Evolutionary conservation across 1,139 yeast genomes (phyloP), one percentile per base, ranked within the genome.

Genomic region (Groenewaldozyma auringiensis): DNA sequence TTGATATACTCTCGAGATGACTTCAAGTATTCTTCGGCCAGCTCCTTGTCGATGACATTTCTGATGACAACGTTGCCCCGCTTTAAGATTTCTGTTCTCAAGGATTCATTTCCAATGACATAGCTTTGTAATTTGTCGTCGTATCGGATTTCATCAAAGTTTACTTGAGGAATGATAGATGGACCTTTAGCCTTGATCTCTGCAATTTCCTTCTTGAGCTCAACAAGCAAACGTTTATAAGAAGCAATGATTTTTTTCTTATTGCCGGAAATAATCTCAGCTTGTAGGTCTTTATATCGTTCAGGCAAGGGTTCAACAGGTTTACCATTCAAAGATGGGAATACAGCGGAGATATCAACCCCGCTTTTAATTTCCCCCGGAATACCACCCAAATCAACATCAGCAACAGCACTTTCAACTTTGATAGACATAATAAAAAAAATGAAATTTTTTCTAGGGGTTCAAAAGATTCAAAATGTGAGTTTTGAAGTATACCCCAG

Each of bases 1-100:
- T 92, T 98, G 43, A 80, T 81, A 73, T 94, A 92, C 52, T 84
- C 94, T 64, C 92, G 97, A 96, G 44, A 27, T 27, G 40, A 44
- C n/a, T 41, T n/a, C 31, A 46, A 47, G 18, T 40, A 39, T 35
- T 40, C 41, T 16, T 52, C 44, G 0, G 68, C 71, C 43, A 58
- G 55, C 1, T 53, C 58, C 17, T 46, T 47, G 3, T 64, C 61
- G 16, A 68, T 49, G 8, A 68, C 69, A 42, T 58, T 56, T 21
- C 62, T 55, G 22, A 68, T 52, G 4, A 68, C 62, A 21, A 64
- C 59, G 42, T 61, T 57, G 0, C 72, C 72, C 17, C 58, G 51
- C 36, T 60, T 56, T 36, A 47, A 44, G 29, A 55, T 47, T 17
- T 37, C 38, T 20, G 8, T 20, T 17, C 25, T 9, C 4, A 20